phyloP scores from a whole-genome alignment of 352 stramenopile genomes.

The Phytopythium sindhum region DNA sequence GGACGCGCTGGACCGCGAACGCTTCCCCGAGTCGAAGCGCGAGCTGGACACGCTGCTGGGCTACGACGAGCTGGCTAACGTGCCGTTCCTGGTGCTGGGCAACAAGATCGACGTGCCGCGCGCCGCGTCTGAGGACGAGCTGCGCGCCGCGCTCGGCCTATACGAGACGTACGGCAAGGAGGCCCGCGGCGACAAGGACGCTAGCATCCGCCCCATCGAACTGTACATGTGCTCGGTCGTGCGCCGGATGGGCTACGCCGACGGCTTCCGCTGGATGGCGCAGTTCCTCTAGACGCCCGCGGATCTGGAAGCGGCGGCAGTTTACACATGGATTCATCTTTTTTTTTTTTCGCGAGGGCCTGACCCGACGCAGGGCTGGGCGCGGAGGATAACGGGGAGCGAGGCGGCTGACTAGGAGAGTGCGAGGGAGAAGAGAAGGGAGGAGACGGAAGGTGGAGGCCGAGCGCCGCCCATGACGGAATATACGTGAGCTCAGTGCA shows the following conservation, averaged over 20 bases:
- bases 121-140: constrained; percentile 97
- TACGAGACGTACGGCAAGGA: constrained; percentile 99
- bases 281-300: constrained; percentile 77
- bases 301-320: background rate
- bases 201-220: constrained; percentile 95
- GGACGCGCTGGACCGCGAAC: constrained; percentile 97
- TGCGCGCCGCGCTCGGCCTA: constrained; percentile 94
- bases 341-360: constrained; percentile 1
- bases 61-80: constrained; percentile 96
- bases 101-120: constrained; percentile 99
- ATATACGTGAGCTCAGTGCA: constrained; percentile 4
- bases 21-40: constrained; percentile 99
- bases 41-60: constrained; percentile 97
- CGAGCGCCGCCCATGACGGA: background rate
- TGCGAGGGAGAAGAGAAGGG: background rate
- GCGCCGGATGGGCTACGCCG: constrained; percentile 97
- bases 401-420: background rate
- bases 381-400: background rate
- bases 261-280: constrained; percentile 92
- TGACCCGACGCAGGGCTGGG: background rate
- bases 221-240: constrained; percentile 99
- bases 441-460: background rate
- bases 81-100: constrained; percentile 98
- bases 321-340: background rate
- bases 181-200: constrained; percentile 83